phyloP scores from a whole-genome alignment of 768 basidiomycete species.

The Boletellus ananiceps region DNA sequence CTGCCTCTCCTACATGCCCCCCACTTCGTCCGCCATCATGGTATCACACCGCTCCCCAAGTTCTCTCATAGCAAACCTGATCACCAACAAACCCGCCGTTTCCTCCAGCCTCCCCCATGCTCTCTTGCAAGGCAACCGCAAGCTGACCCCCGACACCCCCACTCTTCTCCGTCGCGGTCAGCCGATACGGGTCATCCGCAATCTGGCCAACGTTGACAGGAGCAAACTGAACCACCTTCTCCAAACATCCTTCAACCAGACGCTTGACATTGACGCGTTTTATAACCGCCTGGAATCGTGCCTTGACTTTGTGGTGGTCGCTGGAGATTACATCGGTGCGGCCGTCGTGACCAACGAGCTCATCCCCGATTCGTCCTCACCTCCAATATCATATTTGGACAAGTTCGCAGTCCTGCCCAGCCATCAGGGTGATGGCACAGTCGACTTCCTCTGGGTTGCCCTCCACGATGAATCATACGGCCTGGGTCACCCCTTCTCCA shows the following conservation, averaged over 20 bases:
- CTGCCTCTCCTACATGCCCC: constrained; percentile 90
- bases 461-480: constrained; percentile 98
- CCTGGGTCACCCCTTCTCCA: constrained; percentile 86
- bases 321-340: constrained; percentile 93
- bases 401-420: constrained; percentile 96
- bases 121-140: constrained; percentile 79
- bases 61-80: constrained; percentile 92
- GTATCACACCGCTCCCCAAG: constrained; percentile 96
- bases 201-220: constrained; percentile 65
- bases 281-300: constrained; percentile 70
- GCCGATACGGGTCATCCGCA: constrained; percentile 78
- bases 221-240: constrained; percentile 74
- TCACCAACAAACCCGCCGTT: constrained; percentile 96
- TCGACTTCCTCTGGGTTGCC: constrained; percentile 99
- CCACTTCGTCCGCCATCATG: constrained; percentile 90
- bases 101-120: constrained; percentile 95
- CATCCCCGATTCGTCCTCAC: constrained; percentile 27
- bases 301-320: constrained; percentile 89
- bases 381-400: constrained; percentile 86
- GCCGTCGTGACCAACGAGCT: constrained; percentile 82
- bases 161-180: constrained; percentile 88
- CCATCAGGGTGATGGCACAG: constrained; percentile 97
- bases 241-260: constrained; percentile 80
- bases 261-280: constrained; percentile 67
- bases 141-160: constrained; percentile 85